Evolutionary conservation across 257 asterid genomes (phyloP), one percentile per base, ranked within the genome.

Genomic region (Solanum ossicruentum): DNA sequence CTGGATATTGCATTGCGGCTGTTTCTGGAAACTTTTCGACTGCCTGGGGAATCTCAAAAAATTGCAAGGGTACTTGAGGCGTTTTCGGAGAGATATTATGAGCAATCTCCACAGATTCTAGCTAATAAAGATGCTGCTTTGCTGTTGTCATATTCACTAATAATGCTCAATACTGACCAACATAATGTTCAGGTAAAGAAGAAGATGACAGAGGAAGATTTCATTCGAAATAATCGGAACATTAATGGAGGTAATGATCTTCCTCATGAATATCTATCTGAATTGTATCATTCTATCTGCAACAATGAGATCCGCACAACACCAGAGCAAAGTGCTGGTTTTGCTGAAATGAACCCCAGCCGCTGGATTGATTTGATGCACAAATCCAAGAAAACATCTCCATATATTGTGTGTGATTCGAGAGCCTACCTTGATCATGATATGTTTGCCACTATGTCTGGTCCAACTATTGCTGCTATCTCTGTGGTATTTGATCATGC

Each of bases 41-140:
- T 95, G 86, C 99, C 98, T 82, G 99, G 99, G 80, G 99, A 96
- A 90, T 96, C 99, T 71, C 98, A 96, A 87, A 96, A 96, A 94
- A 96, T 96, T 86, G 97, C 94, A 80, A 93, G 99, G 87, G 97
- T 96, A 86, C 98, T 96, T 4, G 98, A 95, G 92, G 99, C 98
- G 55, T 96, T 96, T 87, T 95, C 98, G 21, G 99, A 95, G 89
- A 92, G 99, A 91, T 95, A 92, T 82, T 96, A 94, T 80, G 99
- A 93, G 91, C 98, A 96, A 85, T 94, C 99, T 36, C 96, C 96
- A 1, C 94, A 81, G 86, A 93, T 96, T 77, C 89, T 96, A 85
- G 98, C 98, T 73, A 96, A 96, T 84, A 96, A 93, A 87, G 98
- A 96, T 86, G 98, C 97, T 85, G 97, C 99, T 81, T 92, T 96